These are phyloP conservation scores for Russula earlei DNA, from an alignment of 768 basidiomycete species.

Conservation along the genomic window DNA sequence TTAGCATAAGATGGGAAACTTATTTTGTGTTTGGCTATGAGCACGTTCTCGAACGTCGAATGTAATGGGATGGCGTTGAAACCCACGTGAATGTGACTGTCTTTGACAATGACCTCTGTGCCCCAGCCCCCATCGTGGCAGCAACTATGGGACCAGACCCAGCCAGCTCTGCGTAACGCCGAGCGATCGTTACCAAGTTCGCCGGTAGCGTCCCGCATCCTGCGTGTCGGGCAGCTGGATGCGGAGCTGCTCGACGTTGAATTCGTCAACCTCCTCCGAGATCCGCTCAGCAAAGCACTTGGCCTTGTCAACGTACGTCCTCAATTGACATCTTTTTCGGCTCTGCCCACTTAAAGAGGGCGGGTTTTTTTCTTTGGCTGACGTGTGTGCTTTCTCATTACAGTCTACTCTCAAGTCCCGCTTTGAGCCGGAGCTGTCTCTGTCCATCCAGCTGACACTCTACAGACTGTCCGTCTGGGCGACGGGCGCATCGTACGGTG, in stretches of 20 bases:
- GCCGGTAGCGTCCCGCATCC: conserved; percentile 30
- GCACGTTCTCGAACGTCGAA: too few species aligned
- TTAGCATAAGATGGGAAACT: too few species aligned
- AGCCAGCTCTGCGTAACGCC: conserved; percentile 43
- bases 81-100: too few species aligned
- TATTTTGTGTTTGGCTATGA: too few species aligned
- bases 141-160: conserved; percentile 53
- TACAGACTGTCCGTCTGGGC: conserved; percentile 84
- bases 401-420: conserved; percentile 51
- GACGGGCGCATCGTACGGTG: conserved; percentile 71
- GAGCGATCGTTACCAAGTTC: conserved; percentile 31
- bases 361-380: neutral
- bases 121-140: conserved; percentile 36
- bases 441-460: conserved; percentile 60
- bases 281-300: conserved; percentile 70
- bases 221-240: conserved; percentile 87
- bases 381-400: neutral
- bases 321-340: conserved; percentile 19
- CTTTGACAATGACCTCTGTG: conserved; percentile 3
- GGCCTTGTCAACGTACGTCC: conserved; percentile 48
- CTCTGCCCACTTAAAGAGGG: neutral
- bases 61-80: too few species aligned
- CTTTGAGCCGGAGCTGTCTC: conserved; percentile 64
- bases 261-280: conserved; percentile 68
- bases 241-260: conserved; percentile 86